These are phyloP conservation scores for Candida michaelii DNA, from an alignment of 805 yeast genomes.

Conservation along the genomic window DNA sequence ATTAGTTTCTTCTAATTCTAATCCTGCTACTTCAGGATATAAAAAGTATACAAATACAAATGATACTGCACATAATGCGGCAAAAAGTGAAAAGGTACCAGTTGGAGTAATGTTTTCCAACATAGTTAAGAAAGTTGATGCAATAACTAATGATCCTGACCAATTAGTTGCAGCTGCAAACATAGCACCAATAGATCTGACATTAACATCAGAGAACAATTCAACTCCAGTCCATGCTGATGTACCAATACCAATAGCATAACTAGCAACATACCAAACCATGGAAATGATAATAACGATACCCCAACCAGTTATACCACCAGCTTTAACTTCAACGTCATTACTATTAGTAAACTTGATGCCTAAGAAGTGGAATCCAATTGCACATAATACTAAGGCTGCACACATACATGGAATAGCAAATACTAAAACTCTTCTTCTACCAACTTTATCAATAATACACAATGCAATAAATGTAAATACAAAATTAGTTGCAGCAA, in stretches of 20 bases:
- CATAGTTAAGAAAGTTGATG: conserved; percentile 93
- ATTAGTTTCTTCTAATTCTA: conserved; percentile 90
- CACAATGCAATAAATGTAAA: conserved; percentile 84
- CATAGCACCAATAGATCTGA: conserved; percentile 89
- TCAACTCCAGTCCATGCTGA: conserved; percentile 99
- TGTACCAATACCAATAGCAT: conserved; percentile 94
- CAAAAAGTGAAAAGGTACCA: conserved; percentile 91
- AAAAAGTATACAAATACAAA: conserved; percentile 75
- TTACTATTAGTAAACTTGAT: conserved; percentile 50
- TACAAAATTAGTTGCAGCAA: conserved; percentile 92
- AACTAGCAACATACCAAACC: conserved; percentile 84
- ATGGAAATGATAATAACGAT: conserved; percentile 80
- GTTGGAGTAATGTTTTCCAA: conserved; percentile 89
- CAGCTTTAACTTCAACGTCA: conserved; percentile 35
- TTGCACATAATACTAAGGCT: conserved; percentile 76
- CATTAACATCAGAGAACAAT: conserved; percentile 83
- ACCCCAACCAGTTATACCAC: conserved; percentile 78
- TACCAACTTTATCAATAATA: conserved; percentile 84
- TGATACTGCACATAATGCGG: conserved; percentile 73
- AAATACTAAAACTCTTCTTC: conserved; percentile 73
- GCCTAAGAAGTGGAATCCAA: conserved; percentile 86
- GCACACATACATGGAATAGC: conserved; percentile 86
- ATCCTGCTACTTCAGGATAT: conserved; percentile 89
- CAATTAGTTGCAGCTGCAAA: conserved; percentile 92
- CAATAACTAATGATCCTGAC: conserved; percentile 90